Conservation (phyloP, 192 early-diverging fungal species). For the Coemansia sp. region DNA sequence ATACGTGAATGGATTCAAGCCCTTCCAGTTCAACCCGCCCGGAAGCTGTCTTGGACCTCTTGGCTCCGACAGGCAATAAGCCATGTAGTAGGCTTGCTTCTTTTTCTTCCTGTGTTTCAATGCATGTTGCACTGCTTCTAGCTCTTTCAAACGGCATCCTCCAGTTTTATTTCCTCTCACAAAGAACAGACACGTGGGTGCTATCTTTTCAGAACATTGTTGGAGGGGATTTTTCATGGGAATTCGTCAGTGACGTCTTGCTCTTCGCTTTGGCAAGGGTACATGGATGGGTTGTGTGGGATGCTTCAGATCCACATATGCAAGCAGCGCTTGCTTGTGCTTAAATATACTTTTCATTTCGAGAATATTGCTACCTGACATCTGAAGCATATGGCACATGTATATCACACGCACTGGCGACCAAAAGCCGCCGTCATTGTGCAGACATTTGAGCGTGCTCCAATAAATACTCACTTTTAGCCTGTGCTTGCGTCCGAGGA, state of each 20-base stretch:
- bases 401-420: conserved; percentile 1
- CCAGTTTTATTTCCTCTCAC: background rate
- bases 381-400: background rate
- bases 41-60: conserved; percentile 54
- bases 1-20: conserved; percentile 50
- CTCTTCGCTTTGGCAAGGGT: background rate
- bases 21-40: conserved; percentile 52
- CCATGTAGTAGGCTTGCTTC: background rate
- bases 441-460: background rate
- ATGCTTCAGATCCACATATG: background rate
- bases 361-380: background rate
- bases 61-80: conserved; percentile 1
- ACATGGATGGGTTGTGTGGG: background rate
- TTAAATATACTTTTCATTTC: background rate
- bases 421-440: background rate
- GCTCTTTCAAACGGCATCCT: background rate
- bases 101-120: background rate
- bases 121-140: background rate
- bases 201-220: background rate
- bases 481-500: background rate
- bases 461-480: background rate
- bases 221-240: background rate
- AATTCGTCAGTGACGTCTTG: background rate
- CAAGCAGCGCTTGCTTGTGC: background rate
- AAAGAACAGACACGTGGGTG: background rate